Evolutionary conservation across 2,329 filamentous ascomycete species (phyloP).

Genomic region (Botrytis fragariae): DNA sequence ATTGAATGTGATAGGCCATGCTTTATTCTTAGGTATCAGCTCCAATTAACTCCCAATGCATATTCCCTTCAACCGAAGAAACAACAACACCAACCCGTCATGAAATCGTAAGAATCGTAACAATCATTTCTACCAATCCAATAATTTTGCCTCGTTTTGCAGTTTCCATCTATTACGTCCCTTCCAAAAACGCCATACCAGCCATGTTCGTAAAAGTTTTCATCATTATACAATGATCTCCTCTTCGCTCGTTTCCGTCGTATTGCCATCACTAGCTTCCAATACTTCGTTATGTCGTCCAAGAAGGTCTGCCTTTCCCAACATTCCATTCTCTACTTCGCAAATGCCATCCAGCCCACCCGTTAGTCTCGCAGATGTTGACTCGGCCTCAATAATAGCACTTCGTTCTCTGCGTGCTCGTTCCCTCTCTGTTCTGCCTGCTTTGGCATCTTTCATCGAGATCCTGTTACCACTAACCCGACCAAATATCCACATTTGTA

Average conservation of each 20-base stretch:
- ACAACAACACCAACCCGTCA: not conserved
- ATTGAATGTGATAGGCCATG: not conserved
- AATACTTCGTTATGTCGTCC: not conserved
- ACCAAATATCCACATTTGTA: slow-evolving; percentile 40
- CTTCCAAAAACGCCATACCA: slow-evolving; percentile 12
- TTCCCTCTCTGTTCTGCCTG: slow-evolving; percentile 28
- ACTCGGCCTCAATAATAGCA: not conserved
- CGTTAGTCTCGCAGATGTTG: not conserved
- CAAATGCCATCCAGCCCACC: not conserved
- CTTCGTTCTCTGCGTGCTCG: slow-evolving; percentile 21
- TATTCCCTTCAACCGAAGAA: not conserved
- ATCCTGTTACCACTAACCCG: slow-evolving; percentile 34
- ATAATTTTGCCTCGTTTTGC: not conserved
- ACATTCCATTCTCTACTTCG: not conserved
- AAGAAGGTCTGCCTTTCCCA: not conserved
- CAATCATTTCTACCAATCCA: not conserved
- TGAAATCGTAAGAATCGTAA: not conserved
- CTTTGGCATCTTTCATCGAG: slow-evolving; percentile 28
- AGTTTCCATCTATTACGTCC: slow-evolving; percentile 3
- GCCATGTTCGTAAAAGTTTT: not conserved
- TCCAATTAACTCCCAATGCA: slow-evolving; percentile 4
- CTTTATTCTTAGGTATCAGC: slow-evolving; percentile 11
- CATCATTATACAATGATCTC: slow-evolving; percentile 25
- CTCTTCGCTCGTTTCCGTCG: slow-evolving; percentile 27
- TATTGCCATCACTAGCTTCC: slow-evolving; percentile 16